Evolutionary conservation across 2,329 filamentous ascomycete species (phyloP).

Genomic region (Leptographium lundbergii): DNA sequence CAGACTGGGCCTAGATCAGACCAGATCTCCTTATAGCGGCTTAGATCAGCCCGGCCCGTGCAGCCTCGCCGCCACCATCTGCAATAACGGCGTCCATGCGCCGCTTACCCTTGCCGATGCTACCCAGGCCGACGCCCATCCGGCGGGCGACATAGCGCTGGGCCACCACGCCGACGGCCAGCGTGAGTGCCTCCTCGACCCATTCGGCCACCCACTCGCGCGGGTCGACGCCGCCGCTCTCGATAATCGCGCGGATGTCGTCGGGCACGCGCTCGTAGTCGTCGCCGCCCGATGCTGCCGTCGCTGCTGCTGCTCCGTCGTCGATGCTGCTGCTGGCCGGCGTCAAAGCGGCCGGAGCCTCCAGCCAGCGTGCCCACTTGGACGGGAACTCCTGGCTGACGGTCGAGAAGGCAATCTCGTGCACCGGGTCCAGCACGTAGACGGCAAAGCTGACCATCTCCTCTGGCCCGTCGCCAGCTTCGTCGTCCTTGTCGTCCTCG

Average conservation of each 20-base stretch:
- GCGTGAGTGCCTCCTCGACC: conserved; percentile 74
- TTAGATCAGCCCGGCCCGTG: conserved; percentile 43
- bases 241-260: conserved; percentile 78
- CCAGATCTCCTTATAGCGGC: too few relatives aligned
- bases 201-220: conserved; percentile 96
- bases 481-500: conserved; percentile 60
- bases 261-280: conserved; percentile 47
- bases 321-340: conserved; percentile 33
- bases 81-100: conserved; percentile 41
- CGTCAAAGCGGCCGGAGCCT: conserved; percentile 51
- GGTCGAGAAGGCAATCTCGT: conserved; percentile 75
- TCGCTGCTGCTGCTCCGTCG: neutral
- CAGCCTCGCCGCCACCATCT: conserved; percentile 46
- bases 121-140: conserved; percentile 89
- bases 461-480: conserved; percentile 37
- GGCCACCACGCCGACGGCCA: conserved; percentile 74
- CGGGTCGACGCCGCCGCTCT: conserved; percentile 66
- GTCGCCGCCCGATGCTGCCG: conserved; percentile 11
- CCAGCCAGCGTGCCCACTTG: conserved; percentile 85
- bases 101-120: conserved; percentile 48
- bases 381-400: conserved; percentile 73
- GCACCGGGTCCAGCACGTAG: conserved; percentile 76
- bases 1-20: neutral
- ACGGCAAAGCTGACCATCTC: conserved; percentile 61
- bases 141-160: conserved; percentile 88